Percentiles rank a stretch among this genome's conserved stretches.
Evolutionary conservation across 2,329 filamentous ascomycete species (phyloP).

Genomic region (Alternaria sp.): DNA sequence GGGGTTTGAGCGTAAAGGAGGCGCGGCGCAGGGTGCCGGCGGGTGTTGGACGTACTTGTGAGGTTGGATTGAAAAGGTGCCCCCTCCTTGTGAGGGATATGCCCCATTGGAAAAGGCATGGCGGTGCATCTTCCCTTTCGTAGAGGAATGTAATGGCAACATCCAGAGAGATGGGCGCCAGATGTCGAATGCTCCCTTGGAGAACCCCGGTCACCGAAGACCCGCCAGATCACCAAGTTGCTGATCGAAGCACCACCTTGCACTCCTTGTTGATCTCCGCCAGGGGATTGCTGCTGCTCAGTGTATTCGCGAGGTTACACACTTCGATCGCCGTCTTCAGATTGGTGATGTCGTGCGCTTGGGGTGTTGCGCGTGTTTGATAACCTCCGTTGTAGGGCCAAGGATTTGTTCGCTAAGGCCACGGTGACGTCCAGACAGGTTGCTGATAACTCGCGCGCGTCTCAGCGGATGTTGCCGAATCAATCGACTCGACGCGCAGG

Average conservation of each 20-base stretch:
- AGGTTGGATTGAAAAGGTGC: conserved; percentile 84
- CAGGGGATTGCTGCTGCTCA: conserved; percentile 20
- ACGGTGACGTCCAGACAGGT: conserved; percentile 37
- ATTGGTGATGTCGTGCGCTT: conserved; percentile 12
- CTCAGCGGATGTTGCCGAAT: conserved; percentile 25
- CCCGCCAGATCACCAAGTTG: conserved; percentile 39
- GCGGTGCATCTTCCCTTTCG: conserved; percentile 78
- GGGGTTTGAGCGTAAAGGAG: conserved; percentile 24
- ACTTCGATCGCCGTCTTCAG: conserved; percentile 8
- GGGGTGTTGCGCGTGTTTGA: conserved; percentile 29
- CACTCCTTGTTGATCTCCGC: conserved; percentile 6
- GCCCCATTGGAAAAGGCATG: conserved; percentile 85
- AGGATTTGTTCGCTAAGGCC: conserved; percentile 43
- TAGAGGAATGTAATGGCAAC: conserved; percentile 66
- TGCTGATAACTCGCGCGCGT: conserved; percentile 31
- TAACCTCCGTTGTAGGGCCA: conserved; percentile 25
- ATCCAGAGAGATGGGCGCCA: conserved; percentile 52
- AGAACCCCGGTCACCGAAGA: conserved; percentile 42
- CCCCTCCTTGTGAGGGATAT: conserved; percentile 71
- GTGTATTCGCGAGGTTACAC: conserved; percentile 9
- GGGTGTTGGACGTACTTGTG: conserved; percentile 70
- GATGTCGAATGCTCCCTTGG: conserved; percentile 43
- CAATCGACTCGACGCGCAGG: conserved; percentile 31
- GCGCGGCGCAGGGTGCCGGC: conserved; percentile 22
- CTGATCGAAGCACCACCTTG: conserved; percentile 20